Conservation (phyloP, 225 moss, liverwort and hornwort genomes). For the Marchantia paleacea region DNA sequence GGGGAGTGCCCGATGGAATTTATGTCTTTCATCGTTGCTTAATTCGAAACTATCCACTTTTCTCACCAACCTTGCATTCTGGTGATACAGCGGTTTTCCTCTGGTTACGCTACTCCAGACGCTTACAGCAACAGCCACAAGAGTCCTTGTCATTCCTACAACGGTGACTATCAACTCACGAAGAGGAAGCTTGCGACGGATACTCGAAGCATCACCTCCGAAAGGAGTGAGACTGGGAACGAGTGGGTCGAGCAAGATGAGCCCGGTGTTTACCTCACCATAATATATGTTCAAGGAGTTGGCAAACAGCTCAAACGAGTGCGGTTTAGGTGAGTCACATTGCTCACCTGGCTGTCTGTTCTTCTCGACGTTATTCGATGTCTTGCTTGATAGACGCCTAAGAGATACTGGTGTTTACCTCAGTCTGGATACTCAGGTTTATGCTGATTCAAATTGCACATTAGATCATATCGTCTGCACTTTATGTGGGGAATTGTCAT, state of each 20-base stretch:
- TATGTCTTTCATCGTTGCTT: too few relatives aligned
- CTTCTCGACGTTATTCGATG: not conserved
- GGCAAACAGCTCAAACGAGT: conserved; percentile 42
- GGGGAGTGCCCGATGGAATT: too few relatives aligned
- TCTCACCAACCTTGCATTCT: not conserved
- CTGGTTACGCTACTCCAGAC: conserved; percentile 47
- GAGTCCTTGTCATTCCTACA: conserved; percentile 33
- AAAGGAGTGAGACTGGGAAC: conserved; percentile 15
- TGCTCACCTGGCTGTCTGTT: not conserved
- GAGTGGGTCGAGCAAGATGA: conserved; percentile 44
- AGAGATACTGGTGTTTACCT: not conserved
- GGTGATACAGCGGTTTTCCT: conserved; percentile 34
- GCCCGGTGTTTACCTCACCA: conserved; percentile 41
- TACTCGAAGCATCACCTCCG: conserved; percentile 17
- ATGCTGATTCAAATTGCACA: not conserved
- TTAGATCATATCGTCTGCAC: not conserved
- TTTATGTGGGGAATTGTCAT: not conserved
- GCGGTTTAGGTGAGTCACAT: conserved; percentile 29
- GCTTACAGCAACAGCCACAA: conserved; percentile 25
- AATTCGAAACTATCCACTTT: not conserved
- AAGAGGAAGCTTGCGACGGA: conserved; percentile 31
- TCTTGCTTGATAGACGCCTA: not conserved
- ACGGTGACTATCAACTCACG: conserved; percentile 29
- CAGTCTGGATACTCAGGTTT: not conserved
- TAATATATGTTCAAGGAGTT: conserved; percentile 26